Percentiles rank a stretch among this genome's conserved stretches.
Evolutionary conservation across 208 protist species (phyloP).

Genomic region (Porcisia deanei): DNA sequence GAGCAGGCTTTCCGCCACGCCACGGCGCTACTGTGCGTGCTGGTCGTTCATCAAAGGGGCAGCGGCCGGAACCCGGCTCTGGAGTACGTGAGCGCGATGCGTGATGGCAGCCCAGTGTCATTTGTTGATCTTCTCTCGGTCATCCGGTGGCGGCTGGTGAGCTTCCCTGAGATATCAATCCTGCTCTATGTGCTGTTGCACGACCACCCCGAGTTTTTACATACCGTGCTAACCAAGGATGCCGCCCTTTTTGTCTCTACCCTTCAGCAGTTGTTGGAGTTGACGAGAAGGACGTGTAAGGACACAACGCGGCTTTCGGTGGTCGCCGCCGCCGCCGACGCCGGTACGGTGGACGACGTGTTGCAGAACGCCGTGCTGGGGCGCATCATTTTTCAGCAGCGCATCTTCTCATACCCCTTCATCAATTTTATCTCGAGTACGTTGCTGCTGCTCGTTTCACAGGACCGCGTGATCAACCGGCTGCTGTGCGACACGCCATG

Average conservation of each 20-base stretch:
- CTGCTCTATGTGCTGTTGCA: constrained; percentile 74
- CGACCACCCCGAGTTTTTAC: constrained; percentile 68
- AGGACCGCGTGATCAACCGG: constrained; percentile 66
- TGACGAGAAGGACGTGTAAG: constrained; percentile 39
- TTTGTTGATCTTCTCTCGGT: constrained; percentile 49
- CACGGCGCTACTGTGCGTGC: constrained; percentile 61
- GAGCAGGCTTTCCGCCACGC: constrained; percentile 52
- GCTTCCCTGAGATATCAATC: constrained; percentile 59
- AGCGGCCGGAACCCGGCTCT: constrained; percentile 56
- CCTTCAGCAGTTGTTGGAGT: constrained; percentile 49
- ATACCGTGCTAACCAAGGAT: constrained; percentile 36
- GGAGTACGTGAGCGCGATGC: constrained; percentile 39
- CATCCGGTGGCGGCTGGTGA: constrained; percentile 35
- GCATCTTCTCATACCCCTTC: constrained; percentile 70
- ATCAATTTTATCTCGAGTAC: constrained; percentile 82
- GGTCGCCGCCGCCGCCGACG: neutral
- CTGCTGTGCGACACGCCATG: constrained; percentile 45
- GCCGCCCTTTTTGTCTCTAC: constrained; percentile 41
- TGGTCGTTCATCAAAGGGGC: constrained; percentile 67
- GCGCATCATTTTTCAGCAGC: constrained; percentile 38
- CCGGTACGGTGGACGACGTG: constrained; percentile 23
- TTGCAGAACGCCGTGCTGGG: constrained; percentile 32
- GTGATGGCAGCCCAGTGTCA: constrained; percentile 27
- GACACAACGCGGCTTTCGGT: constrained; percentile 1
- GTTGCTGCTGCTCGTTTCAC: constrained; percentile 73